These are phyloP conservation scores for Scheffersomyces insectosa DNA, from an alignment of 1,139 yeast species.

Conservation along the genomic window DNA sequence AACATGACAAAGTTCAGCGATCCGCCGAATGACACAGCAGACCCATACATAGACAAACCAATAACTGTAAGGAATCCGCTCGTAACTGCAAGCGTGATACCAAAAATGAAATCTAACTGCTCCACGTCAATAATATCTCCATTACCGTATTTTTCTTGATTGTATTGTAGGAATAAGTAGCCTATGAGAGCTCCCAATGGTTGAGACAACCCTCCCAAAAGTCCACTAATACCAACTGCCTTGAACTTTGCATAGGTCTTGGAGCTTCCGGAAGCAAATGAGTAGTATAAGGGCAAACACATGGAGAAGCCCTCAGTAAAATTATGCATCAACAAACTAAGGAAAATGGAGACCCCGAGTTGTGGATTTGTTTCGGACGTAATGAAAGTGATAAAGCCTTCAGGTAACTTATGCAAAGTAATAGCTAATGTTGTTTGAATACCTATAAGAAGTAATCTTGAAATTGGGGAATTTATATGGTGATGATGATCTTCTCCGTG, in stretches of 20 bases:
- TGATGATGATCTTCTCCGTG: constrained; percentile 63
- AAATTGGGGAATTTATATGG: constrained; percentile 73
- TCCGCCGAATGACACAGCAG: constrained; percentile 73
- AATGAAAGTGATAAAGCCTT: constrained; percentile 86
- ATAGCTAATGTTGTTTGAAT: constrained; percentile 88
- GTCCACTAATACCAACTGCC: constrained; percentile 65
- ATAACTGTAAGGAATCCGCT: constrained; percentile 83
- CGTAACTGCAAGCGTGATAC: constrained; percentile 68
- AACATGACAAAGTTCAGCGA: constrained; percentile 49
- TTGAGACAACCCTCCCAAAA: constrained; percentile 82
- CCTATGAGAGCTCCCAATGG: constrained; percentile 88
- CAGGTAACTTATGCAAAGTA: constrained; percentile 89
- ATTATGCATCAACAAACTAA: constrained; percentile 85
- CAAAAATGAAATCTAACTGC: constrained; percentile 52
- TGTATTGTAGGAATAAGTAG: constrained; percentile 49
- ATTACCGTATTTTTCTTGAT: constrained; percentile 27
- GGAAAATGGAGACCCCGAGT: constrained; percentile 76
- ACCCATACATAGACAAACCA: constrained; percentile 82
- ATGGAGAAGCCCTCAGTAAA: constrained; percentile 95
- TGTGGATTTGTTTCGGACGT: constrained; percentile 73
- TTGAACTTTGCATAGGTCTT: constrained; percentile 46
- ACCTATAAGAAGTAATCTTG: constrained; percentile 80
- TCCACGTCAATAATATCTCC: constrained; percentile 29
- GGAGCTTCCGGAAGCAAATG: constrained; percentile 34
- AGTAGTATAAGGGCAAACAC: constrained; percentile 85